phyloP scores from a whole-genome alignment of 306 rosid genomes.

The Calophaca sinica region DNA sequence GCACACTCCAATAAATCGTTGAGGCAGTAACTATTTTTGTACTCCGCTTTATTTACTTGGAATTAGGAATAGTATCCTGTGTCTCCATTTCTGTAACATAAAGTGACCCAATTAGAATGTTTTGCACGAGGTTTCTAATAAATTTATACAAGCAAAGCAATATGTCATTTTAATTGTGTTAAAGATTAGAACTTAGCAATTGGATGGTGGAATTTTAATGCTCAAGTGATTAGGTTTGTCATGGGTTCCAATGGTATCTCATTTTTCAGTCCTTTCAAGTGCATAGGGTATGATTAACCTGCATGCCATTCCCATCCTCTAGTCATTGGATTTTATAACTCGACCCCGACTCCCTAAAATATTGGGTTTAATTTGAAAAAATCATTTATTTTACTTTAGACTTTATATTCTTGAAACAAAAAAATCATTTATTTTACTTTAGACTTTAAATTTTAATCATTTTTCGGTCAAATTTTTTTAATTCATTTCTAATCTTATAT shows the following conservation, averaged over 20 bases:
- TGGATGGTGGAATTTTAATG: conserved; percentile 44
- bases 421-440: no score
- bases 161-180: not conserved
- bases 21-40: conserved; percentile 45
- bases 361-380: no score
- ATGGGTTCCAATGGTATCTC: conserved; percentile 18
- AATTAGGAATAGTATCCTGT: conserved; percentile 39
- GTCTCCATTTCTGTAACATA: conserved; percentile 44
- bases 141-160: conserved; percentile 12
- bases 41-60: conserved; percentile 27
- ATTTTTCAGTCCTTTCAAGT: conserved; percentile 12
- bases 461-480: no score
- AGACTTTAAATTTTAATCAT: not conserved
- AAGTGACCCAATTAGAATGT: conserved; percentile 28
- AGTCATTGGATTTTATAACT: not conserved
- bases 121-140: conserved; percentile 1
- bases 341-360: no score
- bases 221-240: conserved; percentile 28
- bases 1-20: conserved; percentile 88
- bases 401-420: not conserved
- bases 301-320: not conserved
- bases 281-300: conserved; percentile 1
- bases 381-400: not conserved
- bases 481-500: no score
- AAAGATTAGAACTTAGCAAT: conserved; percentile 42